A percentile compares a stretch with the other conserved stretches of the same genome.
Conservation (phyloP, 2,329 filamentous ascomycete species). For the Diplodia seriata region DNA sequence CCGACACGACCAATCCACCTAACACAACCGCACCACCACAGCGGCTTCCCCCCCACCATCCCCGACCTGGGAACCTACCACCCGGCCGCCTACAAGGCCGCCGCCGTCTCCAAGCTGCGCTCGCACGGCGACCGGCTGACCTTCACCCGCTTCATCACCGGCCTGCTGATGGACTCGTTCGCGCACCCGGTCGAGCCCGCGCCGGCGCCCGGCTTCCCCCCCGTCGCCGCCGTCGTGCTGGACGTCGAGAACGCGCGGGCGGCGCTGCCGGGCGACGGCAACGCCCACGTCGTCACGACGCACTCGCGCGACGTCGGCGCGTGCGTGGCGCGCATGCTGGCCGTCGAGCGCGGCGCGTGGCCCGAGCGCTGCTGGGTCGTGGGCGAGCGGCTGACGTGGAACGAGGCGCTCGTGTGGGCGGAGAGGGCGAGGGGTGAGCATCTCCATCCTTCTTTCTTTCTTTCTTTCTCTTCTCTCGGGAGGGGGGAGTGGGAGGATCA, state of each 20-base stretch:
- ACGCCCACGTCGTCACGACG: slow-evolving; percentile 14
- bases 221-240: background rate
- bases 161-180: slow-evolving; percentile 23
- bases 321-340: slow-evolving; percentile 16
- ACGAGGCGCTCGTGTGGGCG: slow-evolving; percentile 18
- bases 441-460: too few relatives aligned
- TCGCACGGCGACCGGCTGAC: background rate
- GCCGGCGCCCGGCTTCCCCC: background rate
- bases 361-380: slow-evolving; percentile 16
- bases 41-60: slow-evolving; percentile 8
- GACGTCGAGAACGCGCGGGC: slow-evolving; percentile 28
- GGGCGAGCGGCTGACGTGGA: slow-evolving; percentile 28
- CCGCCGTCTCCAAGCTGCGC: background rate
- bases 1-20: background rate
- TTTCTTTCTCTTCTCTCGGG: too few relatives aligned
- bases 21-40: background rate
- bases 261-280: slow-evolving; percentile 21
- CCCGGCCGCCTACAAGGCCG: slow-evolving; percentile 1
- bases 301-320: slow-evolving; percentile 23
- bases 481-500: too few relatives aligned
- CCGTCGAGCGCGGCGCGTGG: background rate
- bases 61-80: background rate
- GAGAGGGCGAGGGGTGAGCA: slow-evolving; percentile 8
- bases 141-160: slow-evolving; percentile 13
- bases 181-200: slow-evolving; percentile 7